Evolutionary conservation across 371 early-diverging fungal genomes (phyloP).

Genomic region (Apophysomyces trapeziformis): DNA sequence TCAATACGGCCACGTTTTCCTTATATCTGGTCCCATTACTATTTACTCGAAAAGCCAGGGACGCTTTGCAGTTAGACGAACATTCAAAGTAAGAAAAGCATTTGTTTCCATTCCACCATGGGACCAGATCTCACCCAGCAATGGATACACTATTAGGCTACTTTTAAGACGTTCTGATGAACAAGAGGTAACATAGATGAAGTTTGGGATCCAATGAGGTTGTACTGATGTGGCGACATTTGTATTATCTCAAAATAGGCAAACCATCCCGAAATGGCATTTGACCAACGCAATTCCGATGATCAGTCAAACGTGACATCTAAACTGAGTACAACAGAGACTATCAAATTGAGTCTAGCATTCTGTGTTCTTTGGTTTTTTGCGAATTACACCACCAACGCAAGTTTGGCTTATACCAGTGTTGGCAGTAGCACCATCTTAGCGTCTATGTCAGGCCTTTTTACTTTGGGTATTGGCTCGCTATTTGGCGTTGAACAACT

Average conservation of each 20-base stretch:
- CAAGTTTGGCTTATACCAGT: conserved; percentile 77
- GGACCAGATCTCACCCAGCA: too few relatives aligned
- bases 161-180: not conserved
- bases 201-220: not conserved
- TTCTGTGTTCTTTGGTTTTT: conserved; percentile 85
- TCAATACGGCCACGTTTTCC: conserved; percentile 81
- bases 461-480: conserved; percentile 77
- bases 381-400: conserved; percentile 79
- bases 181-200: conserved; percentile 9
- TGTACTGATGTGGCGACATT: conserved; percentile 10
- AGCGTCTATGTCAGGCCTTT: conserved; percentile 70
- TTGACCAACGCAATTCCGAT: conserved; percentile 2
- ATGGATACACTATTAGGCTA: not conserved
- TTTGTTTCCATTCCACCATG: not conserved
- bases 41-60: conserved; percentile 14
- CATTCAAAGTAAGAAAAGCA: conserved; percentile 3
- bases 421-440: conserved; percentile 86
- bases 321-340: conserved; percentile 50
- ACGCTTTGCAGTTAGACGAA: conserved; percentile 14
- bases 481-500: conserved; percentile 67
- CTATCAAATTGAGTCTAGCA: conserved; percentile 68
- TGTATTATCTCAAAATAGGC: not conserved
- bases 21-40: conserved; percentile 62
- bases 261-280: not conserved
- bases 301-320: not conserved